A percentile compares a stretch with the other conserved stretches of the same genome.
Evolutionary conservation across 1,284 basidiomycete species (phyloP).

Genomic region (Heterobasidion parviporum): DNA sequence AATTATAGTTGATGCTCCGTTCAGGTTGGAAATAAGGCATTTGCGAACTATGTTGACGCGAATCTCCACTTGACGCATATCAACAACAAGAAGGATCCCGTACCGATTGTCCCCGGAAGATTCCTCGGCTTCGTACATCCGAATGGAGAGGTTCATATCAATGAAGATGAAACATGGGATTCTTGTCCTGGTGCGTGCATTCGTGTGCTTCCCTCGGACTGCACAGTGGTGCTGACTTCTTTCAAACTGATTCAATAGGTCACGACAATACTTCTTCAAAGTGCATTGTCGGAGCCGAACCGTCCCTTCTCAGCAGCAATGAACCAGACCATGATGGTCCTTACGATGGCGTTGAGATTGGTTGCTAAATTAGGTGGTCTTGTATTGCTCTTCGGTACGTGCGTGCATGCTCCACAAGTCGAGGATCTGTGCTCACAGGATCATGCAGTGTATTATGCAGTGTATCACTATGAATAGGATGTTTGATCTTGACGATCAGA

Average conservation of each 20-base stretch:
- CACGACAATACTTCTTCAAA: conserved; percentile 44
- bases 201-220: not conserved
- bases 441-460: too few species aligned
- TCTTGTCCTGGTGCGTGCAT: conserved; percentile 9
- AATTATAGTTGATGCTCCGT: too few species aligned
- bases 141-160: conserved; percentile 22
- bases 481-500: too few species aligned
- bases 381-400: too few species aligned
- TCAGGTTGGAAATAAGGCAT: conserved; percentile 47
- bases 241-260: conserved; percentile 21
- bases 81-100: conserved; percentile 20
- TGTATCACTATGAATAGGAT: too few species aligned
- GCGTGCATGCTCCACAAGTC: too few species aligned
- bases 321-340: conserved; percentile 45
- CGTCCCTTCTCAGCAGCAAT: conserved; percentile 37
- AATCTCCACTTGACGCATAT: conserved; percentile 17
- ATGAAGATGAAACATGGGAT: conserved; percentile 5
- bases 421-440: too few species aligned
- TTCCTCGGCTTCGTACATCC: conserved; percentile 21
- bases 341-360: conserved; percentile 49
- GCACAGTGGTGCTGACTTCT: not conserved
- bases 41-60: conserved; percentile 49
- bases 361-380: conserved; percentile 20
- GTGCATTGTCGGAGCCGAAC: conserved; percentile 51
- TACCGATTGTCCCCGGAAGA: conserved; percentile 23